A percentile compares a stretch with the other conserved stretches of the same genome.
Conservation (phyloP, 768 basidiomycete genomes). For the Lentinus tigrinus region DNA sequence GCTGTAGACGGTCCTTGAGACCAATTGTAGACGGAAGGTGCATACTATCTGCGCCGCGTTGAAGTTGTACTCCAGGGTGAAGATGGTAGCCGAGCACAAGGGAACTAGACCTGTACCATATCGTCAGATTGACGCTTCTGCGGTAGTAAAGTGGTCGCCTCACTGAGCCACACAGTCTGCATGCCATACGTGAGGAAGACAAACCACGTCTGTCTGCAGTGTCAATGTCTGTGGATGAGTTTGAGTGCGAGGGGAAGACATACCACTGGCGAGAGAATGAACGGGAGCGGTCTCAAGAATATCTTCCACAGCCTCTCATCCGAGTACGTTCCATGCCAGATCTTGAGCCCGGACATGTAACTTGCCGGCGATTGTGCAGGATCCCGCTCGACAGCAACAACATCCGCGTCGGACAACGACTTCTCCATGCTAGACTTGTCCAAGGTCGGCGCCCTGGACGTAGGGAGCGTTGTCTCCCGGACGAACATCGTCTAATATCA, state of each 20-base stretch:
- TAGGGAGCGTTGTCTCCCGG: constrained; percentile 4
- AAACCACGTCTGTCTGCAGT: constrained; percentile 32
- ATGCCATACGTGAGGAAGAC: constrained; percentile 40
- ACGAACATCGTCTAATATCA: constrained; percentile 34
- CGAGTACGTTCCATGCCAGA: constrained; percentile 40
- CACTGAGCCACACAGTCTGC: constrained; percentile 47
- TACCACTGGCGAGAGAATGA: constrained; percentile 43
- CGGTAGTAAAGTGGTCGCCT: neutral
- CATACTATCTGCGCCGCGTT: constrained; percentile 37
- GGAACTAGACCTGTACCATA: constrained; percentile 36
- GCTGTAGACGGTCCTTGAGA: neutral
- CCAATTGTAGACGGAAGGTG: neutral
- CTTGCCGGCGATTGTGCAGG: constrained; percentile 11
- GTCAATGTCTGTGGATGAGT: neutral
- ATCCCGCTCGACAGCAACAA: neutral
- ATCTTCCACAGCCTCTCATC: constrained; percentile 35
- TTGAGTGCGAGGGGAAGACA: constrained; percentile 6
- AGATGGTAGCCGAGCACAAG: constrained; percentile 44
- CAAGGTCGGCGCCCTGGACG: constrained; percentile 5
- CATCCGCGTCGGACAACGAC: neutral
- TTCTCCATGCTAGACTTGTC: constrained; percentile 15
- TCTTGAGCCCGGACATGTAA: constrained; percentile 35
- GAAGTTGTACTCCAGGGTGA: constrained; percentile 43
- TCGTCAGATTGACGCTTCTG: constrained; percentile 26
- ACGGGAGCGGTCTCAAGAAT: constrained; percentile 42